These are phyloP conservation scores for Elsinoe perseae DNA, from an alignment of 2,329 filamentous ascomycete species.

Conservation along the genomic window DNA sequence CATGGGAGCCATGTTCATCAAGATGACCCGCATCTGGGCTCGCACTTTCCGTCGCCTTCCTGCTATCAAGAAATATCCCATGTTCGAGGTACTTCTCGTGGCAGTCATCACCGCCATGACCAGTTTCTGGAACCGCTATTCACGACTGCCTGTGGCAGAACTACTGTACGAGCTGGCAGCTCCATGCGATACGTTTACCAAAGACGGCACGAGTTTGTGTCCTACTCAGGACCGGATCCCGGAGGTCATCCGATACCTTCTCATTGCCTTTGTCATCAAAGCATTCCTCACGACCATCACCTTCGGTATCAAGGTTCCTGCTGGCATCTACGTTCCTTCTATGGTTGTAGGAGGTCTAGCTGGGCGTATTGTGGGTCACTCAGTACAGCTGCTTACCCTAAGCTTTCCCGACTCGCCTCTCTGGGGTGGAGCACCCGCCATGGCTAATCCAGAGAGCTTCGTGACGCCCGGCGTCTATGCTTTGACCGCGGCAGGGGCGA, in stretches of 20 bases:
- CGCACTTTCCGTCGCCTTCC: constrained; percentile 74
- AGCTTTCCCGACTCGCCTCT: constrained; percentile 62
- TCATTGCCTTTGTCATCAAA: constrained; percentile 80
- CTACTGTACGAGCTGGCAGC: constrained; percentile 83
- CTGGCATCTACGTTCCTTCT: constrained; percentile 94
- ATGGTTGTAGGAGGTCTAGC: constrained; percentile 96
- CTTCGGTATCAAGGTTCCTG: constrained; percentile 92
- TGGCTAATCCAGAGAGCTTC: constrained; percentile 64
- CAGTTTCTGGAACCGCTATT: constrained; percentile 90
- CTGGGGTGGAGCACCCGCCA: constrained; percentile 65
- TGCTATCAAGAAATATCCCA: constrained; percentile 71
- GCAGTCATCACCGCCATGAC: constrained; percentile 74
- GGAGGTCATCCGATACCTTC: constrained; percentile 61
- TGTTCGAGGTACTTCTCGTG: constrained; percentile 82
- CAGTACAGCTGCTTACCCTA: constrained; percentile 73
- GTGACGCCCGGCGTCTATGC: constrained; percentile 97
- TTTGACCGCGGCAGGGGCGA: constrained; percentile 86
- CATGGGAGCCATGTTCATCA: constrained; percentile 88
- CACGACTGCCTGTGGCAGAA: constrained; percentile 82
- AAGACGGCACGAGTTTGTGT: constrained; percentile 68
- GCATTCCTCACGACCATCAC: constrained; percentile 80
- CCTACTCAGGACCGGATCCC: constrained; percentile 71
- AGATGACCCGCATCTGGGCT: constrained; percentile 86
- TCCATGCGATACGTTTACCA: constrained; percentile 67
- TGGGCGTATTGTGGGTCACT: constrained; percentile 79